phyloP scores from a whole-genome alignment of 371 early-diverging fungal genomes.

The Funneliformis caledonium region DNA sequence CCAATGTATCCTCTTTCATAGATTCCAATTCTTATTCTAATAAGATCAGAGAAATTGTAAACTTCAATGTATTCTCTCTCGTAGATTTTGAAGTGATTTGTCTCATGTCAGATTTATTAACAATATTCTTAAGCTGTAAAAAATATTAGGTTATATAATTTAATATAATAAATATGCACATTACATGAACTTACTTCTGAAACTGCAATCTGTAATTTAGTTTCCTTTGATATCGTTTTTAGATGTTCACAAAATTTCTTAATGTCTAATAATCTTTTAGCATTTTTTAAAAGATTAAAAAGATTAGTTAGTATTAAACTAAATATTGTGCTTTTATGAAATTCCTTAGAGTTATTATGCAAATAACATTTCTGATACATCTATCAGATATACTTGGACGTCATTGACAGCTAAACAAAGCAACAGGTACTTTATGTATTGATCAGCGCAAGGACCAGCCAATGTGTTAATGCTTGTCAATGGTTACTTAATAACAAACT shows the following conservation, averaged over 20 bases:
- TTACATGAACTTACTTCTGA: conserved; percentile 22
- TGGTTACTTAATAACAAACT: too few species aligned
- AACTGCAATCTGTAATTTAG: conserved; percentile 16
- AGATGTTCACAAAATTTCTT: background rate
- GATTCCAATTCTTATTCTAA: conserved; percentile 8
- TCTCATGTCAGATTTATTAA: conserved; percentile 5
- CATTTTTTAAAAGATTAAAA: background rate
- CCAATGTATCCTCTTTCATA: conserved; percentile 6
- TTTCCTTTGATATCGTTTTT: background rate
- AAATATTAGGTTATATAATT: conserved; percentile 22
- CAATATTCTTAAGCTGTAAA: conserved; percentile 10
- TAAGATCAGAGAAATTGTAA: background rate
- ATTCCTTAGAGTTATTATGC: too few species aligned
- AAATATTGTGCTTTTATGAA: background rate
- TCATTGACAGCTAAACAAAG: too few species aligned
- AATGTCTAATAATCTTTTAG: background rate
- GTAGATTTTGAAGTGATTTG: background rate
- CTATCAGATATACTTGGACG: background rate
- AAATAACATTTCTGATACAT: too few species aligned
- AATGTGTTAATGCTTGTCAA: too few species aligned
- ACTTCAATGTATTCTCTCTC: too few species aligned
- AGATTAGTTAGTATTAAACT: background rate
- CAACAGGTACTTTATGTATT: too few species aligned
- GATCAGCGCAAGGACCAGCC: too few species aligned
- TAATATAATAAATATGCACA: conserved; percentile 17